A percentile compares a stretch with the other conserved stretches of the same genome.
phyloP scores from a whole-genome alignment of 1,284 basidiomycete genomes.

The Inonotus obliquus region DNA sequence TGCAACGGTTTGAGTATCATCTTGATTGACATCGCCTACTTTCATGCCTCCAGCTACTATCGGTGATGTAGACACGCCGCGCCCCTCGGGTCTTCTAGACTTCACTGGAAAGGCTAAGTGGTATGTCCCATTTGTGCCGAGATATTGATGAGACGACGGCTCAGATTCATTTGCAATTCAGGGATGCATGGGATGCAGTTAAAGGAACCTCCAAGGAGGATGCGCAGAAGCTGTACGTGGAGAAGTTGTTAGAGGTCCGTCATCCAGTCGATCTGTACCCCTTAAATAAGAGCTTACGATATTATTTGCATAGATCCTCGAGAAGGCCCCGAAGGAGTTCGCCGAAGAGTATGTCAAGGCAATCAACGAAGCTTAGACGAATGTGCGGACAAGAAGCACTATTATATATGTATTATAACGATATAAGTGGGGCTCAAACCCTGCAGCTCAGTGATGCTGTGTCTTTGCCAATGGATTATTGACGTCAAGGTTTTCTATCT shows the following conservation, averaged over 20 bases:
- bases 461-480: no score
- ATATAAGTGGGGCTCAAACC: not conserved
- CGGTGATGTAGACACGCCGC: conserved; percentile 62
- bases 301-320: conserved; percentile 45
- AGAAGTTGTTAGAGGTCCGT: conserved; percentile 64
- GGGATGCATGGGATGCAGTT: conserved; percentile 85
- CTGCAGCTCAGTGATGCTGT: not conserved
- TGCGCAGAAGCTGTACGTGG: conserved; percentile 69
- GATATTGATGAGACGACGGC: not conserved
- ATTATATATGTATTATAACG: not conserved
- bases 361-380: conserved; percentile 45
- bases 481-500: no score
- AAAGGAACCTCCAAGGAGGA: conserved; percentile 71
- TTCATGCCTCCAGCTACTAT: conserved; percentile 49
- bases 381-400: not conserved
- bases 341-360: conserved; percentile 54
- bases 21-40: not conserved
- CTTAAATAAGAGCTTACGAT: not conserved
- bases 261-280: not conserved
- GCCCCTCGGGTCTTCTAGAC: conserved; percentile 67
- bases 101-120: conserved; percentile 84
- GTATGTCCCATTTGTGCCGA: conserved; percentile 37
- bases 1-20: not conserved
- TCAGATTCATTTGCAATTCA: conserved; percentile 25
- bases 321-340: conserved; percentile 45